These are phyloP conservation scores for Kuraishia hungarica DNA, from an alignment of 805 yeast genomes.

Conservation along the genomic window DNA sequence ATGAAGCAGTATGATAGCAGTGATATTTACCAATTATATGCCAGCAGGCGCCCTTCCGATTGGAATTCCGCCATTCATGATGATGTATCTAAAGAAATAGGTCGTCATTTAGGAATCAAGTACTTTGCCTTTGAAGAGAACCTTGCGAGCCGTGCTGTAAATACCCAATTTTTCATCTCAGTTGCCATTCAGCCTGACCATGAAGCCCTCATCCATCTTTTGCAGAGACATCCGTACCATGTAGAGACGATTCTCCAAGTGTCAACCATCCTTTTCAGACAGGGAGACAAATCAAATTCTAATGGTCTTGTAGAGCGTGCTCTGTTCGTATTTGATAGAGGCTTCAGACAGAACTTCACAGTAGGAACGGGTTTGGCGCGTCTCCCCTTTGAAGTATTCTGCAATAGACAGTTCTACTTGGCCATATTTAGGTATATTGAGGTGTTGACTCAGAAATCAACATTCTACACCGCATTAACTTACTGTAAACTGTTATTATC, in stretches of 20 bases:
- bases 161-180: conserved; percentile 49
- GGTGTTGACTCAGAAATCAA: conserved; percentile 67
- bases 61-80: conserved; percentile 42
- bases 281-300: conserved; percentile 67
- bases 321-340: conserved; percentile 71
- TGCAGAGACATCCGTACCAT: conserved; percentile 64
- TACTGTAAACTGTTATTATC: conserved; percentile 66
- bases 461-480: conserved; percentile 66
- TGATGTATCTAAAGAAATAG: conserved; percentile 26
- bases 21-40: not conserved
- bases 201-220: conserved; percentile 52
- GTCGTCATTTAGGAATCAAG: conserved; percentile 32
- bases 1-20: conserved; percentile 29
- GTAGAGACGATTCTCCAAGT: conserved; percentile 73
- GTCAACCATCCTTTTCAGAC: conserved; percentile 63
- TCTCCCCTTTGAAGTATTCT: conserved; percentile 66
- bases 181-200: conserved; percentile 74
- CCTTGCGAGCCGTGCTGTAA: conserved; percentile 24
- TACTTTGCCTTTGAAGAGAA: conserved; percentile 44
- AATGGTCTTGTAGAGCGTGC: conserved; percentile 72
- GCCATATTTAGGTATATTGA: conserved; percentile 65
- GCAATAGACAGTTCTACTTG: conserved; percentile 71
- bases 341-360: conserved; percentile 50
- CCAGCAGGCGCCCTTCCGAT: conserved; percentile 20
- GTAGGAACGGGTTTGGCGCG: conserved; percentile 52